These are phyloP conservation scores for Pisolithus microcarpus DNA, from an alignment of 768 basidiomycete genomes.

Conservation along the genomic window DNA sequence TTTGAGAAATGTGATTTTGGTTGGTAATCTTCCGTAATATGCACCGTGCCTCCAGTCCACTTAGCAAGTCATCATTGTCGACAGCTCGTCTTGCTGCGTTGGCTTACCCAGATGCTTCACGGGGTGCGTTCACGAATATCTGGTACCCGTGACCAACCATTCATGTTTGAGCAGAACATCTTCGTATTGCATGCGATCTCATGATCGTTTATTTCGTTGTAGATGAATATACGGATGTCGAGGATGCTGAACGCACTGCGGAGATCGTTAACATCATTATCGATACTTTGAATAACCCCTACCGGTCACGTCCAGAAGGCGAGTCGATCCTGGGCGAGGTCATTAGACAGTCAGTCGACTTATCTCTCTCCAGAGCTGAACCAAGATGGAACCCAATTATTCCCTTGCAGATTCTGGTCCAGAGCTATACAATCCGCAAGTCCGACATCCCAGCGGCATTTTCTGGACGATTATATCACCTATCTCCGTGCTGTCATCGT, in stretches of 20 bases:
- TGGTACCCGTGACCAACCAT: background rate
- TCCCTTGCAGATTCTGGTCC: constrained; percentile 4
- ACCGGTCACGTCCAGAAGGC: constrained; percentile 5
- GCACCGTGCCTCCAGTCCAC: too few species aligned
- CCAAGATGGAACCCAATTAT: background rate
- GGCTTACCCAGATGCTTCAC: constrained; percentile 2
- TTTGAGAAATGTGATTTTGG: constrained; percentile 39
- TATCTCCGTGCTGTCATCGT: constrained; percentile 1
- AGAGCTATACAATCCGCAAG: background rate
- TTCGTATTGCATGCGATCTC: constrained; percentile 25
- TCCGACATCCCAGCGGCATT: constrained; percentile 3
- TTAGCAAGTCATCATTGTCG: background rate
- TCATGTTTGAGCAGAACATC: constrained; percentile 6
- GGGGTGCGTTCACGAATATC: background rate
- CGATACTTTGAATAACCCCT: constrained; percentile 5
- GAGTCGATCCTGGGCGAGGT: constrained; percentile 8
- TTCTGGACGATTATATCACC: constrained; percentile 1
- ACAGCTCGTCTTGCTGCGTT: constrained; percentile 6
- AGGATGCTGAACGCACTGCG: background rate
- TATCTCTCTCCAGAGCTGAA: too few species aligned
- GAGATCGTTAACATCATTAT: constrained; percentile 5
- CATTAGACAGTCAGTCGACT: constrained; percentile 4
- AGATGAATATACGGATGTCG: constrained; percentile 27
- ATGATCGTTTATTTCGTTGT: constrained; percentile 28
- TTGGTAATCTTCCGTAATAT: constrained; percentile 8